phyloP scores from a whole-genome alignment of 352 stramenopile genomes.

The Phytopythium vexans region DNA sequence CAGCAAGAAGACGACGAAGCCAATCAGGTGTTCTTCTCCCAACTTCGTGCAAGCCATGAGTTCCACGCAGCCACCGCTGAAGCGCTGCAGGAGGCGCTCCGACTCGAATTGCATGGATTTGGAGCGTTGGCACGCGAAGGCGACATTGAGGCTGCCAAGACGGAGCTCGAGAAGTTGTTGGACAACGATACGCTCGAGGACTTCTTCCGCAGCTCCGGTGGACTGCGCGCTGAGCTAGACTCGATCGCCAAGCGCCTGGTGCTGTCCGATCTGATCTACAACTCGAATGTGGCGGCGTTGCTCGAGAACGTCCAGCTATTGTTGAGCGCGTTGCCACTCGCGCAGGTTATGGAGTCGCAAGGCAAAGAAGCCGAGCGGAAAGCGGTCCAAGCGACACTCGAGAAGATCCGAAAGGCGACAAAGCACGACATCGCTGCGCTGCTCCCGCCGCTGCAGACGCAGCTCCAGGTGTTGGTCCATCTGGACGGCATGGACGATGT shows the following conservation, averaged over 20 bases:
- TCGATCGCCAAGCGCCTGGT: conserved; percentile 58
- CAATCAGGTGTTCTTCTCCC: conserved; percentile 56
- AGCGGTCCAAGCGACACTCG: conserved; percentile 65
- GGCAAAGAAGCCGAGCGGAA: conserved; percentile 74
- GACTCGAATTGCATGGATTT: conserved; percentile 58
- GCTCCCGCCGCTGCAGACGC: conserved; percentile 54
- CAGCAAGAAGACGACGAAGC: conserved; percentile 68
- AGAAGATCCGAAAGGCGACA: conserved; percentile 76
- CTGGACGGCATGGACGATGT: conserved; percentile 46
- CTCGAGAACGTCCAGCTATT: conserved; percentile 32
- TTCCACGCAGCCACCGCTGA: conserved; percentile 31
- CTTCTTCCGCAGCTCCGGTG: conserved; percentile 78
- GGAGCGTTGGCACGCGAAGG: conserved; percentile 59
- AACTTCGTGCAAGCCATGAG: conserved; percentile 38
- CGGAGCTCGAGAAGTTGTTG: conserved; percentile 30
- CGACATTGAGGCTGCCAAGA: conserved; percentile 29
- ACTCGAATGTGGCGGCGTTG: conserved; percentile 43
- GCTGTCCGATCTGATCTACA: conserved; percentile 80
- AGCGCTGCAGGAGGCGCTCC: conserved; percentile 38
- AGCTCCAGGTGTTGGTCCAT: conserved; percentile 45
- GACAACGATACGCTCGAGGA: conserved; percentile 60
- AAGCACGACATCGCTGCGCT: conserved; percentile 77
- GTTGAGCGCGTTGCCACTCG: conserved; percentile 61
- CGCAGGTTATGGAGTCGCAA: conserved; percentile 67
- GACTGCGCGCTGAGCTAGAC: conserved; percentile 74